These are phyloP conservation scores for Stenogyne calaminthoides DNA, from an alignment of 305 asterid species.

Conservation along the genomic window DNA sequence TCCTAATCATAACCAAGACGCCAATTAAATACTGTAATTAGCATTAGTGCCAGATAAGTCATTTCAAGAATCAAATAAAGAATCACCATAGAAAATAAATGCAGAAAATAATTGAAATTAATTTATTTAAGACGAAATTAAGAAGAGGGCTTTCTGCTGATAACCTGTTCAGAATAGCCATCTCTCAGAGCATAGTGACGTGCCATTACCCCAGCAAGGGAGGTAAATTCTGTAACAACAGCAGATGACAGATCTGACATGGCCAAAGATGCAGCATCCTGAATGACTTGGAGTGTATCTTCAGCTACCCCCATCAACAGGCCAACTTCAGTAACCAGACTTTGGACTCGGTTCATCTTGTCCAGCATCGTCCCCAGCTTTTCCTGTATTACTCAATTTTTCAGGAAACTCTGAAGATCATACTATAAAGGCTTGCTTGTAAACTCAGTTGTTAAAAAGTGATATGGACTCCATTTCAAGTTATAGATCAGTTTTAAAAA, in stretches of 20 bases:
- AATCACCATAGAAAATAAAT: conserved; percentile 7
- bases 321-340: conserved; percentile 68
- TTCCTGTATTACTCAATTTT: conserved; percentile 55
- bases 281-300: conserved; percentile 57
- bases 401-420: conserved; percentile 18
- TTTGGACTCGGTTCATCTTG: conserved; percentile 81
- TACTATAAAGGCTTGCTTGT: conserved; percentile 21
- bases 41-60: conserved; percentile 12
- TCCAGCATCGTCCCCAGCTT: conserved; percentile 95
- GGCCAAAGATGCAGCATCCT: conserved; percentile 81
- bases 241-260: conserved; percentile 94
- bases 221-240: conserved; percentile 91
- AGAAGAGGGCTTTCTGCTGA: conserved; percentile 15
- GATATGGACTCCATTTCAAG: conserved; percentile 12
- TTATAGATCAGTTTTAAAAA: background rate
- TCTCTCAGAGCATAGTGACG: conserved; percentile 98
- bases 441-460: conserved; percentile 8
- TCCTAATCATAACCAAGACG: background rate
- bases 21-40: background rate
- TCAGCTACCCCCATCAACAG: conserved; percentile 55
- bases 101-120: background rate
- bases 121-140: background rate
- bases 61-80: conserved; percentile 3
- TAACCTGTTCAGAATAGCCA: conserved; percentile 85
- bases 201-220: conserved; percentile 92